Evolutionary conservation across 768 basidiomycete genomes (phyloP), one percentile per base, ranked within the genome.

Genomic region (Russula earlei): DNA sequence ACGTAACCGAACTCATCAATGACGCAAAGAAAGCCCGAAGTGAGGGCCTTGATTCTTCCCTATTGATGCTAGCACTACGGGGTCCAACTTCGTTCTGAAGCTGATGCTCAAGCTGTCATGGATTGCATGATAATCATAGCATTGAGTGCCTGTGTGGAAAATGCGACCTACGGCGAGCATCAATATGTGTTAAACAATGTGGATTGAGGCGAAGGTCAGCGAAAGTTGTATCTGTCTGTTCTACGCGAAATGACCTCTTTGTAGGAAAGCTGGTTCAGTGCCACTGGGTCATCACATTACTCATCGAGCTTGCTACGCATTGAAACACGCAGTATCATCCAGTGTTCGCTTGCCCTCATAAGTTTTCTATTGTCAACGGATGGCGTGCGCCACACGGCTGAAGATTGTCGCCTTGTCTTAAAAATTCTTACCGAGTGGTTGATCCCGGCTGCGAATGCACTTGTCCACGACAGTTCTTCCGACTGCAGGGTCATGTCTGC

Each of bases 1-100:
- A 74, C 3, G 52, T 78, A 4, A 68, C 70, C 38, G 76, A 77
- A 4, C 67, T 79, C 14, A 71, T 84, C 25, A 59, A 65, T 1
- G 70, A 76, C 25, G 68, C 82, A n/a, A 64, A 71, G 33, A 66
- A 67, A 20, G 80, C 79, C 1, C 71, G 70, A 41, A 74, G 77
- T 54, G 80, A 78, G 9, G 72, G 76, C 38, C 67, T 85, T 4
- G 75, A 79, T 17, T 63, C 70, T 27, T 66, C 69, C 5, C 66
- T 72, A 6, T 60, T 84, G 3, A 75, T 80, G 63, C 75, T n/a
- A 78, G 52, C 75, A 78, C 49, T 84, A 81, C 62, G 77, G 67
- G 4, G 72, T 57, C 65, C 67, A 41, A 55, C 67, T 60, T 62
- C 33, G 12, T 22, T 42, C 49, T 12, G 47, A 58, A 11, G 54